Evolutionary conservation across 768 basidiomycete species (phyloP).

Genomic region (Mycena filopes): DNA sequence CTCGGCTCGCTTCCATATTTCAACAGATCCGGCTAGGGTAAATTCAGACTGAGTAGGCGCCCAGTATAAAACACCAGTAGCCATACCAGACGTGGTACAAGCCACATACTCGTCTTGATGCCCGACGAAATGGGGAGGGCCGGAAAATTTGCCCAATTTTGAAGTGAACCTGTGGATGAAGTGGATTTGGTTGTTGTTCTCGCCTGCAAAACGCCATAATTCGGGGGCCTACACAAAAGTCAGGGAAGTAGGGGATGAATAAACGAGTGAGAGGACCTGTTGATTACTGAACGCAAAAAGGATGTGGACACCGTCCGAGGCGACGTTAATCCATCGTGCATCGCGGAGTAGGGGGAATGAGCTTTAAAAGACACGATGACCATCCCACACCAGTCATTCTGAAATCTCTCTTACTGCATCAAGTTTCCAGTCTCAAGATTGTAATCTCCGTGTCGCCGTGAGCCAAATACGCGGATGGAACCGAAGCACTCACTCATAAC

Average conservation of each 20-base stretch:
- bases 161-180: constrained; percentile 20
- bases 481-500: constrained; percentile 13
- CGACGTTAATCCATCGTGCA: constrained; percentile 21
- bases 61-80: no score
- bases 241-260: neutral
- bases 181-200: neutral
- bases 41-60: neutral
- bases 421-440: neutral
- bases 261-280: neutral
- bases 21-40: neutral
- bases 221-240: constrained; percentile 10
- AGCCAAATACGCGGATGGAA: neutral
- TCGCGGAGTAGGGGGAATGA: constrained; percentile 27
- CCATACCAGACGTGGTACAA: constrained; percentile 14
- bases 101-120: constrained; percentile 24
- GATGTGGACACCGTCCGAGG: constrained; percentile 10
- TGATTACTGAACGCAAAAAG: constrained; percentile 19
- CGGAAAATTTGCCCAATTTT: constrained; percentile 10
- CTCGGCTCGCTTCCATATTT: constrained; percentile 17
- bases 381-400: neutral
- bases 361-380: neutral
- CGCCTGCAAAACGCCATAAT: constrained; percentile 19
- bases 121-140: constrained; percentile 24
- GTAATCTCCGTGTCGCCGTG: constrained; percentile 1
- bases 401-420: constrained; percentile 2